Evolutionary conservation across 2,329 filamentous ascomycete genomes (phyloP), one percentile per base, ranked within the genome.

Genomic region (Calonectria naviculata): DNA sequence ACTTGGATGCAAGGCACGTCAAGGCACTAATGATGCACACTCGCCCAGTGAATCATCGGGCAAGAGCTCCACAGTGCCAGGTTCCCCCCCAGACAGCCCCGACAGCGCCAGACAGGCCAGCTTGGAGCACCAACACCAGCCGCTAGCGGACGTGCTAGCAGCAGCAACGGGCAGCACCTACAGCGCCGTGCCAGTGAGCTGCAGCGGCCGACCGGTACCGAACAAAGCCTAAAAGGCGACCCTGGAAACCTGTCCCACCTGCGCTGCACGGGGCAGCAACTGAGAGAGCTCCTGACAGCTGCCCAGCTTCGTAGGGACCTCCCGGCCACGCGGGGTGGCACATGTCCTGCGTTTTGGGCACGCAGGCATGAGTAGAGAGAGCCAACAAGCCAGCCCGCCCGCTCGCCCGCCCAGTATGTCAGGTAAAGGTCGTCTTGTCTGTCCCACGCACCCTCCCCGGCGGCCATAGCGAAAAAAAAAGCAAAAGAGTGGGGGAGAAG

Each of bases 401-500:
- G n/a, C n/a, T n/a, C n/a, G n/a, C 49, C 29, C 47, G 26, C 26
- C 52, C 52, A 58, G 52, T 24, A 36, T 12, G 34, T 36, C 34
- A n/a, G n/a, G n/a, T n/a, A n/a, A n/a, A n/a, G n/a, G n/a, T n/a
- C n/a, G n/a, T n/a, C n/a, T n/a, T n/a, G n/a, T 56, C 34, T 58
- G 4, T 24, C 17, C 21, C 24, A 38, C 52, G 28, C 47, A n/a
- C n/a, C 17, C 26, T 28, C 26, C 29, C 47, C 47, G 6, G 46
- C n/a, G n/a, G 34, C 31, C 52, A 36, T 13, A 58, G n/a, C 7
- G 13, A 28, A 19, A 28, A 31, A 19, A 42, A n/a, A 31, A 61
- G 67, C 68, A 70, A 75, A 75, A 76, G 73, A 75, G 74, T 75
- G 75, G 66, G 73, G 75, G 15, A 13, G 73, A 24, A 12, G 75